These are phyloP conservation scores for Cladosporium sp. DNA, from an alignment of 2,329 filamentous ascomycete species.

Conservation along the genomic window DNA sequence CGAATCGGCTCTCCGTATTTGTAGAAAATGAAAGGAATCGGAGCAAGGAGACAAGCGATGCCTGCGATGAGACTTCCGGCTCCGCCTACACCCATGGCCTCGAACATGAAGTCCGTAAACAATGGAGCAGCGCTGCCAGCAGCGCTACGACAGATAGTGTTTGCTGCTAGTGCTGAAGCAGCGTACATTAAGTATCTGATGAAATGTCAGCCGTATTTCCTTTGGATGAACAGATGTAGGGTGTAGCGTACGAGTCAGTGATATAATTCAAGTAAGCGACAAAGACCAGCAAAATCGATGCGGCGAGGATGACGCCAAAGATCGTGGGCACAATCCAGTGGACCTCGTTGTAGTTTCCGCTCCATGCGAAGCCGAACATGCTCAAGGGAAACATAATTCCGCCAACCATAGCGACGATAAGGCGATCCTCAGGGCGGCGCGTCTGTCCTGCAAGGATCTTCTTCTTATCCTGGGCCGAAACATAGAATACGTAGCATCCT, in stretches of 20 bases:
- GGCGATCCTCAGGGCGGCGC: conserved; percentile 44
- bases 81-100: conserved; percentile 28
- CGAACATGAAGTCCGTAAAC: conserved; percentile 31
- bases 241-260: conserved; percentile 39
- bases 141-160: conserved; percentile 28
- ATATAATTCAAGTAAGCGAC: conserved; percentile 53
- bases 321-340: conserved; percentile 47
- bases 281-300: conserved; percentile 45
- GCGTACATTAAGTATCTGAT: conserved; percentile 38
- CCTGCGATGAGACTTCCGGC: conserved; percentile 42
- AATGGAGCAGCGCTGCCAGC: conserved; percentile 28
- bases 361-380: conserved; percentile 36
- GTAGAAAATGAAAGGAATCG: conserved; percentile 32
- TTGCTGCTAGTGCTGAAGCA: conserved; percentile 28
- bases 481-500: conserved; percentile 38
- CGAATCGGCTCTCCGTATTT: conserved; percentile 27
- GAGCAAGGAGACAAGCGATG: conserved; percentile 33
- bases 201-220: neutral
- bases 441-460: conserved; percentile 35
- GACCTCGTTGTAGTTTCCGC: conserved; percentile 37
- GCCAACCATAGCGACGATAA: conserved; percentile 30
- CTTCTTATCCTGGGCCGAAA: conserved; percentile 38
- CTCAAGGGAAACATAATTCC: conserved; percentile 31
- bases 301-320: conserved; percentile 41
- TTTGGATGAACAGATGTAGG: neutral